Evolutionary conservation across 495 filamentous ascomycete genomes (phyloP).

Genomic region (Usnea hakonensis): DNA sequence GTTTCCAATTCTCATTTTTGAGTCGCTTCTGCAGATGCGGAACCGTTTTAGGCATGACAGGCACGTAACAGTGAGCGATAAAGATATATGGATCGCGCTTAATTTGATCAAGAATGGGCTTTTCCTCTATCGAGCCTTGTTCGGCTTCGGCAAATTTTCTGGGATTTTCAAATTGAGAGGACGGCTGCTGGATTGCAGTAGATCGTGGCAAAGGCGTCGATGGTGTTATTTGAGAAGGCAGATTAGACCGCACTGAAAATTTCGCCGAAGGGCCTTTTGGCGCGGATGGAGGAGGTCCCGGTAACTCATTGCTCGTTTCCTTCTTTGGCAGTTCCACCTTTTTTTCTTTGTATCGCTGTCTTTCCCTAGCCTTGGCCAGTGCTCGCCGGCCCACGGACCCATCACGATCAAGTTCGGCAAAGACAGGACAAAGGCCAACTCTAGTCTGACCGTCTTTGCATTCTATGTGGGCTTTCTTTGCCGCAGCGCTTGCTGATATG

Average conservation of each 20-base stretch:
- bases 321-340: constrained; percentile 28
- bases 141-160: constrained; percentile 38
- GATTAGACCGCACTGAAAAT: constrained; percentile 34
- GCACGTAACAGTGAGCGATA: constrained; percentile 75
- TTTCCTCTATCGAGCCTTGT: constrained; percentile 48
- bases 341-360: constrained; percentile 46
- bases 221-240: constrained; percentile 42
- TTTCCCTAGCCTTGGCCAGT: constrained; percentile 61
- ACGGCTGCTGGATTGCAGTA: constrained; percentile 12
- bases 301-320: constrained; percentile 37
- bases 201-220: constrained; percentile 29
- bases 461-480: constrained; percentile 57
- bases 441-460: constrained; percentile 58
- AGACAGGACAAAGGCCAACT: constrained; percentile 65
- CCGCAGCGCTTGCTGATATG: constrained; percentile 64
- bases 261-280: constrained; percentile 80
- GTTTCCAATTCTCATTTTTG: constrained; percentile 65
- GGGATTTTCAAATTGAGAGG: constrained; percentile 18
- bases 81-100: constrained; percentile 88
- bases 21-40: constrained; percentile 80
- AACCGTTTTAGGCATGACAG: constrained; percentile 75
- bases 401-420: constrained; percentile 81
- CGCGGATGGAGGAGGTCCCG: constrained; percentile 67
- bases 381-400: constrained; percentile 68
- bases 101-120: constrained; percentile 56